Conservation (phyloP, 2,329 filamentous ascomycete genomes). For the Chalara sp. region DNA sequence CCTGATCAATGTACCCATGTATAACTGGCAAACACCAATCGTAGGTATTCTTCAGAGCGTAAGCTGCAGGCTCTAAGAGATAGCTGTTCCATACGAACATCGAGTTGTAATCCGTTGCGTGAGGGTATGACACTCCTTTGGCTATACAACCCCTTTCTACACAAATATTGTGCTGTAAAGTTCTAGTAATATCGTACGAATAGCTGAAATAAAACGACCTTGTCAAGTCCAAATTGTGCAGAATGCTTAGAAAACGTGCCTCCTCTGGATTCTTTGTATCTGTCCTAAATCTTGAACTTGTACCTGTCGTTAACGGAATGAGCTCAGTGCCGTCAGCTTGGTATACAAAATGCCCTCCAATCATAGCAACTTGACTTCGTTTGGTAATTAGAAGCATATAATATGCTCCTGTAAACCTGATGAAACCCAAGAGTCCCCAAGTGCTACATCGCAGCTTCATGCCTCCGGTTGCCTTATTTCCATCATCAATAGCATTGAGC, state of each 20-base stretch:
- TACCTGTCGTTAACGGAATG: slow-evolving; percentile 72
- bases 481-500: slow-evolving; percentile 90
- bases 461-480: slow-evolving; percentile 84
- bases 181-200: slow-evolving; percentile 91
- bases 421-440: slow-evolving; percentile 93
- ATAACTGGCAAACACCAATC: slow-evolving; percentile 97
- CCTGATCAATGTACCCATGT: slow-evolving; percentile 93
- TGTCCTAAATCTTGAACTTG: slow-evolving; percentile 56
- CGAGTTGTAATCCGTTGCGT: slow-evolving; percentile 66
- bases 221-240: slow-evolving; percentile 85
- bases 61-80: slow-evolving; percentile 68
- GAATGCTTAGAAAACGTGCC: slow-evolving; percentile 77
- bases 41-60: slow-evolving; percentile 69
- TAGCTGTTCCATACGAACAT: slow-evolving; percentile 99
- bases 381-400: slow-evolving; percentile 98
- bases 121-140: slow-evolving; percentile 52
- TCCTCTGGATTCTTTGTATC: slow-evolving; percentile 76
- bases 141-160: slow-evolving; percentile 67
- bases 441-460: slow-evolving; percentile 83
- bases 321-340: slow-evolving; percentile 92
- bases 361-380: slow-evolving; percentile 89
- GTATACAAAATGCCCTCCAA: slow-evolving; percentile 93
- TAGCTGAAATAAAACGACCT: slow-evolving; percentile 98
- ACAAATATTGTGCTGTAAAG: slow-evolving; percentile 86
- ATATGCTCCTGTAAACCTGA: slow-evolving; percentile 89